These are phyloP conservation scores for Leccinum variabile DNA, from an alignment of 1,284 basidiomycete species.

Conservation along the genomic window DNA sequence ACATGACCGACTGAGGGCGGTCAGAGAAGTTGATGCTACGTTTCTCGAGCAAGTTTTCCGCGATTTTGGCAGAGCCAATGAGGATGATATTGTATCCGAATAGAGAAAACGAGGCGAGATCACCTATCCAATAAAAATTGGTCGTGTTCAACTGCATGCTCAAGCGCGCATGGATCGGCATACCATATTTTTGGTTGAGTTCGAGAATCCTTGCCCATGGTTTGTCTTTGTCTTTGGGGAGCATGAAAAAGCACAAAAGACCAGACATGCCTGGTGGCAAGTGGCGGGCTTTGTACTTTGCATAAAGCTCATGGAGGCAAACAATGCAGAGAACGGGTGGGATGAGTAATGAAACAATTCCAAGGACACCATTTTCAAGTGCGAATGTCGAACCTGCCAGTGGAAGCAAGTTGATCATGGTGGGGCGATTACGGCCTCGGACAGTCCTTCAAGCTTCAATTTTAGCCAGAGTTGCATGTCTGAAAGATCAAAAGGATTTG, in stretches of 20 bases:
- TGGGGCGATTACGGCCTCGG: not conserved
- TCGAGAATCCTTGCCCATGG: slow-evolving; percentile 14
- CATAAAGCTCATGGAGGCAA: not conserved
- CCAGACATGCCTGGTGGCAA: slow-evolving; percentile 22
- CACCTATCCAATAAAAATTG: slow-evolving; percentile 12
- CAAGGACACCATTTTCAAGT: not conserved
- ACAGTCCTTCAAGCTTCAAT: too few species aligned
- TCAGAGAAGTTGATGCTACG: too few species aligned
- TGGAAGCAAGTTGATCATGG: not conserved
- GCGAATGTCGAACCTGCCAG: not conserved
- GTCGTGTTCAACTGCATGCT: not conserved
- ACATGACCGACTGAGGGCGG: too few species aligned
- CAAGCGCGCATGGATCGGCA: not conserved
- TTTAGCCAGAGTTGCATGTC: too few species aligned
- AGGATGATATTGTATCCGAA: slow-evolving; percentile 18
- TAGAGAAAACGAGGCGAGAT: slow-evolving; percentile 19
- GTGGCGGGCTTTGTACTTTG: slow-evolving; percentile 4
- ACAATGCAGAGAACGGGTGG: too few species aligned
- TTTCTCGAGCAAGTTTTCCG: slow-evolving; percentile 1
- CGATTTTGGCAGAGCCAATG: slow-evolving; percentile 23
- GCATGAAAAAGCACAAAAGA: slow-evolving; percentile 13
- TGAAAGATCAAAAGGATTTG: too few species aligned
- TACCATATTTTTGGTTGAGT: slow-evolving; percentile 18
- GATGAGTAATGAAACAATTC: not conserved
- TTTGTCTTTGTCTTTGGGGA: slow-evolving; percentile 4